phyloP scores from a whole-genome alignment of 306 rosid species.

The Citrullus colocynthis region DNA sequence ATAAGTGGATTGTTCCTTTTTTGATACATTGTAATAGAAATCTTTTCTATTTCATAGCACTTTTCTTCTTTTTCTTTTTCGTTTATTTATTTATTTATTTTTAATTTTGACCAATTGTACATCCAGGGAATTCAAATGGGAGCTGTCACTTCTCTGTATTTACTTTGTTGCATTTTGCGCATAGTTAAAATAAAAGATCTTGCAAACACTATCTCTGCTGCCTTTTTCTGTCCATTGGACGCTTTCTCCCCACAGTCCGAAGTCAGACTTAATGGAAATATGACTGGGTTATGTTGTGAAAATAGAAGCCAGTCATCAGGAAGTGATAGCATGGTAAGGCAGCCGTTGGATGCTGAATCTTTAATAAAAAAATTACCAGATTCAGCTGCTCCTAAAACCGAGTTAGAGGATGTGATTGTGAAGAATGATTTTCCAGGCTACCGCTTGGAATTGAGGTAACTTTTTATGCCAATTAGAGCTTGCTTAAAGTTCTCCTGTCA shows the following conservation, averaged over 20 bases:
- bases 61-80: constrained; percentile 1
- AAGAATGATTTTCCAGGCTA: constrained; percentile 29
- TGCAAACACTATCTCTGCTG: constrained; percentile 74
- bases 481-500: not conserved
- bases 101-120: constrained; percentile 24
- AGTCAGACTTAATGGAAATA: constrained; percentile 40
- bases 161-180: constrained; percentile 81
- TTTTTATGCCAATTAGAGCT: not conserved
- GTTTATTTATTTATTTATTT: too few relatives aligned
- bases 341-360: constrained; percentile 14
- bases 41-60: not conserved
- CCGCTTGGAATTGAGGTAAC: constrained; percentile 58
- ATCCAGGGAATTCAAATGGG: constrained; percentile 61
- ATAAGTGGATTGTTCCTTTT: not conserved
- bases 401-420: constrained; percentile 15
- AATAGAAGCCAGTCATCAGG: constrained; percentile 31
- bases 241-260: constrained; percentile 35
- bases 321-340: constrained; percentile 15
- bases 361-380: constrained; percentile 20
- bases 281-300: constrained; percentile 19
- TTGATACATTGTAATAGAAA: not conserved
- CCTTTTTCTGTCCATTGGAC: constrained; percentile 61
- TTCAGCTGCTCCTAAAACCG: constrained; percentile 35
- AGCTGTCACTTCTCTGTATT: constrained; percentile 64
- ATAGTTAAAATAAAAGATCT: constrained; percentile 84